Base-by-base conservation (phyloP, 1,284 basidiomycete genomes). In the Microbotryum lychnidis-dioicae region DNA sequence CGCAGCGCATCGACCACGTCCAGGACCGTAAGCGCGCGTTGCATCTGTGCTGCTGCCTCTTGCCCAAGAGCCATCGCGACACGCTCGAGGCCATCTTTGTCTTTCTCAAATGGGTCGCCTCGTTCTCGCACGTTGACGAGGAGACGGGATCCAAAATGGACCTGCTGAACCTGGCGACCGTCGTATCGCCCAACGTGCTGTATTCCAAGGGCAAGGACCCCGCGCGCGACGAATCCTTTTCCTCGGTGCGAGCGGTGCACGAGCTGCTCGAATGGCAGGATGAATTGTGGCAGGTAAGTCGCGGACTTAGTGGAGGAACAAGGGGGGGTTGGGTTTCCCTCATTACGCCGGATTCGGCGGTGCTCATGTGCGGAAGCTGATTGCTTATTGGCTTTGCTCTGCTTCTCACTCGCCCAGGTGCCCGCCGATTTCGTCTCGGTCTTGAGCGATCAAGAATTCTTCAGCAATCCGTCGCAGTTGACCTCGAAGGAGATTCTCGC, bases 131-230 rank as follows among this genome's bases (percentile, higher is more conserved):
- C 77, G 84, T 96, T 77, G 94, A 98, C 74, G 93, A 94, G 72
- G 91, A 94, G 75, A 97, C 94, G 0, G 94, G 94, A 46, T 93
- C 89, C 79, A 94, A 94, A 78, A 99, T 99, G 94, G 94, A 99
- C 76, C 79, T 97, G 55, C 83, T 83, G 44, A 99, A 99, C 74
- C 80, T 99, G 66, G 92, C 94, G n/a, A 97, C 91, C 16, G 96
- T 98, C 74, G 92, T 98, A 69, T 89, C 89, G 70, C 96, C 96
- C 8, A 97, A 91, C 71, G 96, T 99, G 69, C 82, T 99, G 69
- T 84, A 84, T 70, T 86, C 91, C 42, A 85, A 90, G 66, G 86
- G 87, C 45, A 83, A 85, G 64, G 90, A 97, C 73, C 87, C 90
- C 3, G 84, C 89, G 51, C 85, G 87, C 64, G 91, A 97, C 76